Conservation (phyloP, 2,329 filamentous ascomycete genomes). For the Cryphonectria nitschkei region DNA sequence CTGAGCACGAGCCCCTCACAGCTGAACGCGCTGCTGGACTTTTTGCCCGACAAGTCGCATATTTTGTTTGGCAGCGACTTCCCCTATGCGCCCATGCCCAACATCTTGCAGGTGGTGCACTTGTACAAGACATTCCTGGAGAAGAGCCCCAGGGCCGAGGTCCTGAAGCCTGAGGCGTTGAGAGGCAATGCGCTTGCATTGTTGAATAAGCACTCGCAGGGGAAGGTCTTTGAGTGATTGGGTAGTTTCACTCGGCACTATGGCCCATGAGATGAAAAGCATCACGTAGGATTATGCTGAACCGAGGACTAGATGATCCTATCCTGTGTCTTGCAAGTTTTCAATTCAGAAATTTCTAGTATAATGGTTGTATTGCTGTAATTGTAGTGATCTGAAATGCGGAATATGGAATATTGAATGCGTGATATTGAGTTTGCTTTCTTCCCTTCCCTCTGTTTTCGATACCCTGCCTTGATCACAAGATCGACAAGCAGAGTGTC, state of each 20-base stretch:
- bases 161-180: slow-evolving; percentile 21
- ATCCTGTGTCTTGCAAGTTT: neutral
- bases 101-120: slow-evolving; percentile 19
- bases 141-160: slow-evolving; percentile 17
- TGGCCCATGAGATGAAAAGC: too few relatives aligned
- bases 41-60: slow-evolving; percentile 33
- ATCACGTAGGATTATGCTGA: neutral
- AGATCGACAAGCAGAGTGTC: too few relatives aligned
- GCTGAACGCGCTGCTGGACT: slow-evolving; percentile 37
- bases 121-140: slow-evolving; percentile 25
- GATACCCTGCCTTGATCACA: too few relatives aligned
- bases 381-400: neutral
- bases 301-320: neutral
- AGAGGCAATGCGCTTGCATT: slow-evolving; percentile 18
- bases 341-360: neutral
- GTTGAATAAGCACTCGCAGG: slow-evolving; percentile 23
- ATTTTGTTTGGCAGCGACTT: slow-evolving; percentile 43
- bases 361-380: neutral
- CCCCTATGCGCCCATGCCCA: slow-evolving; percentile 38
- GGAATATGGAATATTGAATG: neutral
- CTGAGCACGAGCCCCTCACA: slow-evolving; percentile 35
- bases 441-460: neutral
- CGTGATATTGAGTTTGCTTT: neutral
- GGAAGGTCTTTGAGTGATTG: slow-evolving; percentile 3
- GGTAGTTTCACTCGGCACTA: neutral